phyloP scores from a whole-genome alignment of 164 flowering plant genomes.

The Tetracentron sinense region DNA sequence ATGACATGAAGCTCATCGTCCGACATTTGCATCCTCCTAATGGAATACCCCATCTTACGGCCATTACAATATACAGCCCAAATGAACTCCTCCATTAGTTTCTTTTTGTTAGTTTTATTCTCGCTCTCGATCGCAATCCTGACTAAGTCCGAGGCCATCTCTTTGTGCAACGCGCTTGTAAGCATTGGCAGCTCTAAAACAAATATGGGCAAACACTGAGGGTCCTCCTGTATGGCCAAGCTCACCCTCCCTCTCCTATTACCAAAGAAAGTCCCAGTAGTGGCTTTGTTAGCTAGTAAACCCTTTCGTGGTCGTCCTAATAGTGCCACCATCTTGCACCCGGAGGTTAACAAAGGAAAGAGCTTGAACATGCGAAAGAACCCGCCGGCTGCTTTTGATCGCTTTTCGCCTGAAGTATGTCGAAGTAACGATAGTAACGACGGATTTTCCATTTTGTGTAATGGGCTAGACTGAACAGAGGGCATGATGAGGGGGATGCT shows the following conservation, averaged over 20 bases:
- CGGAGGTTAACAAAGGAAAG: slow-evolving; percentile 67
- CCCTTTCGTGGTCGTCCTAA: slow-evolving; percentile 57
- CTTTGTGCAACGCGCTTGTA: slow-evolving; percentile 52
- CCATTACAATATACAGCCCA: slow-evolving; percentile 91
- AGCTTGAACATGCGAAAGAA: slow-evolving; percentile 73
- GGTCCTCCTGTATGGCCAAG: slow-evolving; percentile 74
- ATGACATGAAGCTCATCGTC: slow-evolving; percentile 73
- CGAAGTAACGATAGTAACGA: slow-evolving; percentile 50
- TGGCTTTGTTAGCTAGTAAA: slow-evolving; percentile 41
- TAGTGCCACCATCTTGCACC: slow-evolving; percentile 81
- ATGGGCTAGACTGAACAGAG: slow-evolving; percentile 34
- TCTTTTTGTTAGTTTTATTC: slow-evolving; percentile 54
- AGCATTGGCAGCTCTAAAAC: slow-evolving; percentile 71
- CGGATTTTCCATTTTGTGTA: slow-evolving; percentile 53
- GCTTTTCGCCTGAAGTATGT: slow-evolving; percentile 31
- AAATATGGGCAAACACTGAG: slow-evolving; percentile 56
- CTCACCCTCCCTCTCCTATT: slow-evolving; percentile 58
- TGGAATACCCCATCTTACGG: slow-evolving; percentile 62
- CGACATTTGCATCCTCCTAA: slow-evolving; percentile 56
- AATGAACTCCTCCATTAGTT: slow-evolving; percentile 69
- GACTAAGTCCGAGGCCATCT: slow-evolving; percentile 63
- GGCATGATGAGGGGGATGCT: slow-evolving; percentile 22
- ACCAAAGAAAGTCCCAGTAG: slow-evolving; percentile 70
- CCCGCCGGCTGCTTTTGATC: slow-evolving; percentile 34
- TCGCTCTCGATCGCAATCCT: slow-evolving; percentile 79